Conservation (phyloP, 371 early-diverging fungal species). For the Mortierella sp. region DNA sequence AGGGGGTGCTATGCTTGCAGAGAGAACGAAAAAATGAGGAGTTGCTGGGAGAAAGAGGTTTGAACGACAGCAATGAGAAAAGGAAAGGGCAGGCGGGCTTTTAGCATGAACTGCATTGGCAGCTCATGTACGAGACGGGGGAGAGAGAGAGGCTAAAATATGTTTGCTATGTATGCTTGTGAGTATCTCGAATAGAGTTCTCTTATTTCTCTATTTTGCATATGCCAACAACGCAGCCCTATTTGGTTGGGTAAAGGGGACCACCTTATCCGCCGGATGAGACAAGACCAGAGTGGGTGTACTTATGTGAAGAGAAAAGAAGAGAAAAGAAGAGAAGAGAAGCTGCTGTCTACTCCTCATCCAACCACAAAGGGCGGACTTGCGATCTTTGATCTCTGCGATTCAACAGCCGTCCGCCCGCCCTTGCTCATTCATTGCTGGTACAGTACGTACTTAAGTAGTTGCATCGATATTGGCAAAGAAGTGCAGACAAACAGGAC, state of each 20-base stretch:
- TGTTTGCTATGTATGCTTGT: background rate
- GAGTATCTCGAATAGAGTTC: background rate
- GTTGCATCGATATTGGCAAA: background rate
- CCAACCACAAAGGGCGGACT: conserved; percentile 6
- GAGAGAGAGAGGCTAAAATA: background rate
- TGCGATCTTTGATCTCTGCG: background rate
- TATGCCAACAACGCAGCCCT: conserved; percentile 11
- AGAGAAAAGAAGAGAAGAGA: background rate
- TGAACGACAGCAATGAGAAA: background rate
- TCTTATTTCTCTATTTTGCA: background rate
- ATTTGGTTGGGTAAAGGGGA: conserved; percentile 6
- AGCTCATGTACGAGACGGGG: background rate
- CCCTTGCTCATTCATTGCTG: background rate
- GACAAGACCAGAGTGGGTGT: background rate
- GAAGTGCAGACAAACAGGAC: background rate
- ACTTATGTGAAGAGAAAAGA: background rate
- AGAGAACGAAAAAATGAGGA: too few species aligned
- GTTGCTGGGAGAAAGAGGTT: background rate
- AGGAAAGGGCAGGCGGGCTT: background rate
- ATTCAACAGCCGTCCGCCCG: background rate
- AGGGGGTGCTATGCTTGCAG: background rate
- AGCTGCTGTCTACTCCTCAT: background rate
- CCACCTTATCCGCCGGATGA: conserved; percentile 5
- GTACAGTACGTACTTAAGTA: background rate
- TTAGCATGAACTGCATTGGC: background rate